Evolutionary conservation across 306 rosid genomes (phyloP).

Genomic region (Quercus robur): DNA sequence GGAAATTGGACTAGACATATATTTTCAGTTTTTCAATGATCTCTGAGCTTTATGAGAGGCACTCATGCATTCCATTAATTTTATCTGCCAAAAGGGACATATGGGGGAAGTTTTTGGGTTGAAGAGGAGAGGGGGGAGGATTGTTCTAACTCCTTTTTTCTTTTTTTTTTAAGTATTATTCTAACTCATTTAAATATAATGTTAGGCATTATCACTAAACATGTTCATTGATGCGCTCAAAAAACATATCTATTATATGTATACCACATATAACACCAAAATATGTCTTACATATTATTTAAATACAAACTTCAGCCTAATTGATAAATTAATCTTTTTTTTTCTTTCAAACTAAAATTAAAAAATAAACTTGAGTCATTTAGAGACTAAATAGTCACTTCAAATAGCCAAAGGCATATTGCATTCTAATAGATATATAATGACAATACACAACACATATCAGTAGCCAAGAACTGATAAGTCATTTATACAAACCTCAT

Average conservation of each 20-base stretch:
- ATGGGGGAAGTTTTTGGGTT: too few relatives aligned
- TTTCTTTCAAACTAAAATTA: background rate
- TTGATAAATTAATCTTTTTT: too few relatives aligned
- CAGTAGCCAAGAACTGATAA: slow-evolving; percentile 14
- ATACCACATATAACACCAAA: background rate
- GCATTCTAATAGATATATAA: background rate
- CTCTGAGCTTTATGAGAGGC: background rate
- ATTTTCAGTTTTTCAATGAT: background rate
- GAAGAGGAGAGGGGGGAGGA: too few relatives aligned
- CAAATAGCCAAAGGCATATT: background rate
- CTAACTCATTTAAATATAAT: too few relatives aligned
- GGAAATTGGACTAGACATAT: background rate
- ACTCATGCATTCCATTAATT: background rate
- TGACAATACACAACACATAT: background rate
- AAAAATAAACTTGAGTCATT: background rate
- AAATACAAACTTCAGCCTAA: background rate
- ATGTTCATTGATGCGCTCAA: too few relatives aligned
- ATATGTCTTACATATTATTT: background rate
- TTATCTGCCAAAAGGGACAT: background rate
- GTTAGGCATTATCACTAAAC: too few relatives aligned
- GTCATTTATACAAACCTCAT: slow-evolving; percentile 65
- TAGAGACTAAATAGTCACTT: background rate
- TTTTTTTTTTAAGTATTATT: too few relatives aligned
- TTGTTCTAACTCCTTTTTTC: too few relatives aligned
- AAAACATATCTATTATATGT: background rate